These are phyloP conservation scores for Amanita phalloides DNA, from an alignment of 768 basidiomycete genomes.

Conservation along the genomic window DNA sequence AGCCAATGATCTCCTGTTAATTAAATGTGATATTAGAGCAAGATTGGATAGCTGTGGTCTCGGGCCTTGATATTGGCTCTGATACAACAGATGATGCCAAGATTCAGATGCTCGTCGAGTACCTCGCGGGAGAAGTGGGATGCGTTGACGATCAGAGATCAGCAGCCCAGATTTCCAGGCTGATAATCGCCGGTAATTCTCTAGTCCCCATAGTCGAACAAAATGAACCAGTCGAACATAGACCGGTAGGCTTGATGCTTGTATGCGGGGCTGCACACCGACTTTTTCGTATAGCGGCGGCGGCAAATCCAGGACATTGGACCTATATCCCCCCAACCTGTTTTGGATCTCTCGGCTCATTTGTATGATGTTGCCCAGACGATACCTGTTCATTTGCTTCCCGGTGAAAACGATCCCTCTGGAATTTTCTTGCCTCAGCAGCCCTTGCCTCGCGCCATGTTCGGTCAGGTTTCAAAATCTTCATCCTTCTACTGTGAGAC, in stretches of 20 bases:
- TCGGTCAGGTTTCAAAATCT: conserved; percentile 51
- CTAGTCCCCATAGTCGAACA: conserved; percentile 27
- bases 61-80: conserved; percentile 76
- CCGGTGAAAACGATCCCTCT: conserved; percentile 82
- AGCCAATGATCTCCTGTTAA: not conserved
- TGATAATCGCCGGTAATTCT: conserved; percentile 89
- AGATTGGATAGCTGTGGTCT: conserved; percentile 75
- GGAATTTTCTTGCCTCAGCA: conserved; percentile 91
- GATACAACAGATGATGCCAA: conserved; percentile 54
- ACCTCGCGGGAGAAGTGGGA: conserved; percentile 78
- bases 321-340: conserved; percentile 69
- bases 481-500: conserved; percentile 69
- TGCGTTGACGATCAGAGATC: conserved; percentile 50
- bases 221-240: conserved; percentile 26
- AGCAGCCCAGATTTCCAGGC: conserved; percentile 65
- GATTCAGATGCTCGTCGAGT: conserved; percentile 84
- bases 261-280: not conserved
- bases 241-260: conserved; percentile 34
- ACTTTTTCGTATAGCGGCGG: conserved; percentile 36
- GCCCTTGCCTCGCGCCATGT: conserved; percentile 85
- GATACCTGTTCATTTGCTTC: conserved; percentile 81
- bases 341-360: conserved; percentile 52
- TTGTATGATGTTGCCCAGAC: conserved; percentile 67
- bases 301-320: conserved; percentile 55
- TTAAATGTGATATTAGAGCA: conserved; percentile 4